Evolutionary conservation across 2,329 filamentous ascomycete genomes (phyloP).

Genomic region (Ophiostoma himal-ulmi): DNA sequence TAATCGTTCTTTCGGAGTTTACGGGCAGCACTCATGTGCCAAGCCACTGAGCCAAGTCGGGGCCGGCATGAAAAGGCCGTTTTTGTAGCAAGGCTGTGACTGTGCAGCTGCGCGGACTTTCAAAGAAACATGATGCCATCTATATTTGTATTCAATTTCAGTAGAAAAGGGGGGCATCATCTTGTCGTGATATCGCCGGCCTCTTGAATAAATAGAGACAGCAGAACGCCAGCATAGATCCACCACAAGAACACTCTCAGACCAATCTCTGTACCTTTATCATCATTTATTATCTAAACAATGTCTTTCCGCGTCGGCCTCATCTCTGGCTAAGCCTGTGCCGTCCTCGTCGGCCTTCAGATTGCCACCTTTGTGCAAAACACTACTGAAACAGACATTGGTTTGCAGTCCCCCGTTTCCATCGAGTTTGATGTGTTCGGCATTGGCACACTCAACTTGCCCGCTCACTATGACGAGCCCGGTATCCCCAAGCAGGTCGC

Average conservation of each 20-base stretch:
- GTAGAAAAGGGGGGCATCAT: neutral
- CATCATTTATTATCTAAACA: neutral
- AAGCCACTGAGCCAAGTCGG: neutral
- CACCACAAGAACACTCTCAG: neutral
- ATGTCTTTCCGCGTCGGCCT: neutral
- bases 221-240: neutral
- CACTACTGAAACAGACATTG: neutral
- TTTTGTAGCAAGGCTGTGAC: neutral
- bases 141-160: too few species aligned
- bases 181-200: neutral
- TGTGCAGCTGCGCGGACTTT: neutral
- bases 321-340: neutral
- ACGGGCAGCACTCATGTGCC: neutral
- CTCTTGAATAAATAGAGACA: neutral
- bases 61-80: neutral
- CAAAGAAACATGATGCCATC: neutral
- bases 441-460: neutral
- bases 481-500: neutral
- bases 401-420: neutral
- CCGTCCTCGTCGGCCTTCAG: neutral
- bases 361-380: neutral
- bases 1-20: neutral
- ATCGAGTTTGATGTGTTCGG: neutral
- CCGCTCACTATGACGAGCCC: neutral
- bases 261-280: neutral